phyloP scores from a whole-genome alignment of 108 stramenopile species.

The Asterionellopsis glacialis region DNA sequence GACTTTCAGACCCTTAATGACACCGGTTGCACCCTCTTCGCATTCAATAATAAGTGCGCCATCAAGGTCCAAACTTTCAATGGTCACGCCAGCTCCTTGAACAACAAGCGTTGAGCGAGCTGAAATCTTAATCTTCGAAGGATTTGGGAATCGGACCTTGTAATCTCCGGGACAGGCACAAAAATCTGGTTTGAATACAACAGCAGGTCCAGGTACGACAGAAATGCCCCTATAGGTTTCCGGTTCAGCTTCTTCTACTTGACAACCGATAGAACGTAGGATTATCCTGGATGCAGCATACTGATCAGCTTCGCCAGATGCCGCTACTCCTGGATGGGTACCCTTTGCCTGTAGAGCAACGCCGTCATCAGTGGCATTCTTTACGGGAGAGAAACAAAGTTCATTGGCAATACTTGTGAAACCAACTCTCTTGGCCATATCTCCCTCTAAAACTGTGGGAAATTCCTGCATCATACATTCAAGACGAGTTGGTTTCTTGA shows the following conservation, averaged over 20 bases:
- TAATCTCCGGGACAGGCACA: constrained; percentile 63
- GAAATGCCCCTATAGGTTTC: constrained; percentile 58
- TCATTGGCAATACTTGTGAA: constrained; percentile 88
- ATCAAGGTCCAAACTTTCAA: constrained; percentile 82
- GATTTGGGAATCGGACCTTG: constrained; percentile 55
- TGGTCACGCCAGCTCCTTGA: constrained; percentile 63
- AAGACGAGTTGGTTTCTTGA: constrained; percentile 99
- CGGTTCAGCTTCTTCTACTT: constrained; percentile 45
- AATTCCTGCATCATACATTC: constrained; percentile 99
- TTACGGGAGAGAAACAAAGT: constrained; percentile 92
- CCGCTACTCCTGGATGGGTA: constrained; percentile 85
- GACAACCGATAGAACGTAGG: constrained; percentile 63
- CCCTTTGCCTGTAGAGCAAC: constrained; percentile 70
- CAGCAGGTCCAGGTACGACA: constrained; percentile 65
- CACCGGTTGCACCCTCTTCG: constrained; percentile 50
- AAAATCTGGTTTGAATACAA: constrained; percentile 77
- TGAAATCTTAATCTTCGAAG: constrained; percentile 72
- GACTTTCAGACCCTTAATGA: constrained; percentile 50
- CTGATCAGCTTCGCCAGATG: constrained; percentile 92
- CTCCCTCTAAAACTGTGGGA: constrained; percentile 80
- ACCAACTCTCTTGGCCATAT: constrained; percentile 77
- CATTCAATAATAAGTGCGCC: constrained; percentile 73
- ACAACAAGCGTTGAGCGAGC: constrained; percentile 76
- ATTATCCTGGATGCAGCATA: constrained; percentile 57
- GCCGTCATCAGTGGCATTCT: constrained; percentile 92